Conservation (phyloP, 345 rosid species). For the Stellera chamaejasme region DNA sequence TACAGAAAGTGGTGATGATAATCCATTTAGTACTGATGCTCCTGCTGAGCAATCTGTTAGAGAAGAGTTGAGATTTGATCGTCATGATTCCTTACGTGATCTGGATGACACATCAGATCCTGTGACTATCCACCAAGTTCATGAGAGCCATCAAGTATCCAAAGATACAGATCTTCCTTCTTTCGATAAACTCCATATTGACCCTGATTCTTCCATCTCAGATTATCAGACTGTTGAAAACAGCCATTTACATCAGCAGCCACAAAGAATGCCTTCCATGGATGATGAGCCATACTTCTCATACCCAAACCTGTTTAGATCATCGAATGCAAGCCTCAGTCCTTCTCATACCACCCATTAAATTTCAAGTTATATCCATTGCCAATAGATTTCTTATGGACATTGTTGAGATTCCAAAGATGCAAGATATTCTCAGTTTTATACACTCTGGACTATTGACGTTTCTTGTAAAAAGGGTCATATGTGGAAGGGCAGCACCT, state of each 20-base stretch:
- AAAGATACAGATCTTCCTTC: constrained; percentile 25
- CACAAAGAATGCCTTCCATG: constrained; percentile 54
- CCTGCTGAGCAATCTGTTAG: constrained; percentile 20
- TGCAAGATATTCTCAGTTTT: too few relatives aligned
- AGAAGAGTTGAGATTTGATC: constrained; percentile 27
- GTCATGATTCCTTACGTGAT: constrained; percentile 28
- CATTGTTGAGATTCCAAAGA: too few relatives aligned
- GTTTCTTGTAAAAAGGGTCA: too few relatives aligned
- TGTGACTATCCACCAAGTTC: constrained; percentile 10
- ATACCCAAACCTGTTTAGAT: constrained; percentile 66
- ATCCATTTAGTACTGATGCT: constrained; percentile 47
- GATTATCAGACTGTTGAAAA: constrained; percentile 14
- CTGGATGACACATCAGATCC: constrained; percentile 1
- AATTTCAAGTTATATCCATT: background rate
- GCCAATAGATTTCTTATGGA: too few relatives aligned
- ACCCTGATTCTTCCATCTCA: constrained; percentile 23
- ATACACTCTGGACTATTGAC: too few relatives aligned
- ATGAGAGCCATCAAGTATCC: constrained; percentile 4
- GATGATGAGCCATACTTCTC: constrained; percentile 80
- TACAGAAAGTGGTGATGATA: constrained; percentile 31
- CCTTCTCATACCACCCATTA: constrained; percentile 21
- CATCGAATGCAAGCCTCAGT: constrained; percentile 29
- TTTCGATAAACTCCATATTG: constrained; percentile 23
- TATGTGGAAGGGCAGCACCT: too few relatives aligned
- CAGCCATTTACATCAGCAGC: constrained; percentile 36